Conservation (phyloP, 1,284 basidiomycete genomes). For the Cystobasidium sp. region DNA sequence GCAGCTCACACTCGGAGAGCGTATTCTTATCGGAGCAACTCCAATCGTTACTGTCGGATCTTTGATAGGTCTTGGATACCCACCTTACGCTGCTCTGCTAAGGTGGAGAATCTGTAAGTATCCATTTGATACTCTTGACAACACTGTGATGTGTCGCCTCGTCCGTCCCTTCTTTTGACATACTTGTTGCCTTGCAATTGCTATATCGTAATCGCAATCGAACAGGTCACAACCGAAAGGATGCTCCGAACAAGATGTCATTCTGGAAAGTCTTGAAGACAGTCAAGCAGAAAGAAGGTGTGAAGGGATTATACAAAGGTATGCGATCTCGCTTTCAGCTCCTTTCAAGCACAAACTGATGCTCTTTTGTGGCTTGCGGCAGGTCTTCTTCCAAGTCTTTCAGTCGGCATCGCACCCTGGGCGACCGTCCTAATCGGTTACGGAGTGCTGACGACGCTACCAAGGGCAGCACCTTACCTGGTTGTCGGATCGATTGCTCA, state of each 20-base stretch:
- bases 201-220: no score
- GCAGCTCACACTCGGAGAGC: conserved; percentile 26
- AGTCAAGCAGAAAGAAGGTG: conserved; percentile 41
- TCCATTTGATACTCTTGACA: neutral
- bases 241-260: conserved; percentile 16
- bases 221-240: conserved; percentile 34
- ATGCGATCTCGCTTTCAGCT: neutral
- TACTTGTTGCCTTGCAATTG: neutral
- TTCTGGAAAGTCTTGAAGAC: conserved; percentile 40
- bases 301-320: conserved; percentile 37
- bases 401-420: conserved; percentile 41
- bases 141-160: neutral
- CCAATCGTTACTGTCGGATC: conserved; percentile 38
- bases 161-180: neutral
- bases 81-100: conserved; percentile 28
- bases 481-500: conserved; percentile 30
- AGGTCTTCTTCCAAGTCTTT: conserved; percentile 30
- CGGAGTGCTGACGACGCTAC: conserved; percentile 28
- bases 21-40: conserved; percentile 34
- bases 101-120: conserved; percentile 29
- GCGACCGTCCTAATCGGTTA: conserved; percentile 36
- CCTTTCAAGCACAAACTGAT: neutral
- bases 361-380: neutral
- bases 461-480: conserved; percentile 33
- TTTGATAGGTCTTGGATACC: conserved; percentile 36